phyloP scores from a whole-genome alignment of 805 yeast species.

The Starmera quercuum region DNA sequence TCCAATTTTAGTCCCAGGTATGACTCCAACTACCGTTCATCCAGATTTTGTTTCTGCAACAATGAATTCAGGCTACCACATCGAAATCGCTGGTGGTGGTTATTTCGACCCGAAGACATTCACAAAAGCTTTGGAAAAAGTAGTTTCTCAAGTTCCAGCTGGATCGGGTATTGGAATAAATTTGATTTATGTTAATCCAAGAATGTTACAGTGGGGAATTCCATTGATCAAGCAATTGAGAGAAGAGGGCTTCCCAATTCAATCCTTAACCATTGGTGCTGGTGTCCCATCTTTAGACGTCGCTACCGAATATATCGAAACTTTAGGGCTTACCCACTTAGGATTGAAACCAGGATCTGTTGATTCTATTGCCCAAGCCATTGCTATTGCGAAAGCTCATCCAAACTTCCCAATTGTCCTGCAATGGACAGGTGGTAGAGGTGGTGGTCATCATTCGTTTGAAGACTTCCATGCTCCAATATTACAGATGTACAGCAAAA shows the following conservation, averaged over 20 bases:
- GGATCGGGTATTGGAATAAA: constrained; percentile 91
- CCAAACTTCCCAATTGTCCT: constrained; percentile 94
- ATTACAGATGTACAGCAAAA: constrained; percentile 89
- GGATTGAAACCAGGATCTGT: constrained; percentile 98
- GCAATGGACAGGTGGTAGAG: constrained; percentile 99
- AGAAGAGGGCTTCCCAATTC: constrained; percentile 90
- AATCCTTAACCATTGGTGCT: constrained; percentile 95
- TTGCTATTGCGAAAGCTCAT: constrained; percentile 89
- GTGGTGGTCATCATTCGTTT: constrained; percentile 99
- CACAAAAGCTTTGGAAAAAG: constrained; percentile 67
- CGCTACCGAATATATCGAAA: constrained; percentile 91
- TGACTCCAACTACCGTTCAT: constrained; percentile 97
- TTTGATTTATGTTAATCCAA: constrained; percentile 92
- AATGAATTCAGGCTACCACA: constrained; percentile 92
- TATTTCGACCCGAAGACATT: constrained; percentile 71
- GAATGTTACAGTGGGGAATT: constrained; percentile 98
- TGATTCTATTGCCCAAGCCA: constrained; percentile 81
- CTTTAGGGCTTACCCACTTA: constrained; percentile 85
- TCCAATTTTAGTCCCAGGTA: constrained; percentile 97
- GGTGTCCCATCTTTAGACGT: constrained; percentile 99
- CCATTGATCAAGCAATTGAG: constrained; percentile 88
- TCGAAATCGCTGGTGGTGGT: constrained; percentile 99
- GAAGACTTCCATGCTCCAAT: constrained; percentile 99
- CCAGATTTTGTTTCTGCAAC: constrained; percentile 93
- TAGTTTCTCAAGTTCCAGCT: constrained; percentile 62